phyloP scores from a whole-genome alignment of 2,329 filamentous ascomycete species.

The Chrysoporthe deuterocubensis region DNA sequence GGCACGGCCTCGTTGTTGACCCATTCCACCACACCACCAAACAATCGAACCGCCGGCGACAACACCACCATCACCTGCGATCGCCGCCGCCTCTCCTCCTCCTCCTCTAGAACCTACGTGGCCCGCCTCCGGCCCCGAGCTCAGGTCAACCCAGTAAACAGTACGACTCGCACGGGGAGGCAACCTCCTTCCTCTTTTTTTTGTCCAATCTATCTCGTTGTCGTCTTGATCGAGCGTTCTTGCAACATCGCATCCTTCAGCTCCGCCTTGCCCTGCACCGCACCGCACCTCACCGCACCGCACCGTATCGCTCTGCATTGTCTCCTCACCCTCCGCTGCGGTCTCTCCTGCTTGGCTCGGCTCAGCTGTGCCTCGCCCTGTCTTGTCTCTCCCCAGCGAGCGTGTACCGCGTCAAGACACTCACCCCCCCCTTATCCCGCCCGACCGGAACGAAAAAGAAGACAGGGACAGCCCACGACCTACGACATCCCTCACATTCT shows the following conservation, averaged over 20 bases:
- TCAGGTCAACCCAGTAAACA: conserved; percentile 32
- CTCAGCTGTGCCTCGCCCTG: conserved; percentile 16
- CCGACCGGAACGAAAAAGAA: conserved; percentile 11
- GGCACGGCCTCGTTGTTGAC: conserved; percentile 19
- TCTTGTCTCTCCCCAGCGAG: conserved; percentile 24
- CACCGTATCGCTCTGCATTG: conserved; percentile 16
- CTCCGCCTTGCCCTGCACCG: conserved; percentile 1
- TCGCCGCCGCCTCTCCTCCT: neutral
- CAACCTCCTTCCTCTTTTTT: conserved; percentile 28
- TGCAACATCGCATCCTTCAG: conserved; percentile 24
- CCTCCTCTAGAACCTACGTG: neutral
- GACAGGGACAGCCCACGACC: conserved; percentile 11
- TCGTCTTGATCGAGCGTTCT: conserved; percentile 29
- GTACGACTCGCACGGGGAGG: conserved; percentile 26
- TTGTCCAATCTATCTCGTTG: conserved; percentile 22
- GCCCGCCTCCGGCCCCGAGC: neutral
- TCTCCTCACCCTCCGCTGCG: conserved; percentile 12
- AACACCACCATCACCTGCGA: conserved; percentile 28
- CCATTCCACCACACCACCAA: neutral
- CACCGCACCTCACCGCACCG: neutral
- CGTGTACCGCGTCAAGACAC: conserved; percentile 23
- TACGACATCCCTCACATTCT: conserved; percentile 18
- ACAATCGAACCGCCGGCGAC: conserved; percentile 10
- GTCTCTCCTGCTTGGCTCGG: conserved; percentile 17
- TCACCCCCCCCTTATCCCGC: conserved; percentile 15